Conservation (phyloP, 208 protist species). For the Crithidia acanthocephali region DNA sequence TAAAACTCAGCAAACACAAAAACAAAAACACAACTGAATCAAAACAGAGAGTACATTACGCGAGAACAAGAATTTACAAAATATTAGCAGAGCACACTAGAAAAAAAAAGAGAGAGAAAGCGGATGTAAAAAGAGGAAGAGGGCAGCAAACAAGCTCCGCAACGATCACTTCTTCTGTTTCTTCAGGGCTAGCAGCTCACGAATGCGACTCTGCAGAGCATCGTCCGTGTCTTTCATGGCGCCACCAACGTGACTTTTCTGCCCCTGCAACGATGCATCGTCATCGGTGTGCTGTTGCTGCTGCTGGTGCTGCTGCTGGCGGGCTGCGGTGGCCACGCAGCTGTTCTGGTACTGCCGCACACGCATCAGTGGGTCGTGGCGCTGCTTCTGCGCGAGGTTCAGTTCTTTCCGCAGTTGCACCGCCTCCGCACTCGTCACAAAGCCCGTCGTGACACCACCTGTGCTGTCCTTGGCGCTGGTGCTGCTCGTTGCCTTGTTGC, state of each 20-base stretch:
- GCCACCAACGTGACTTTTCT: not conserved
- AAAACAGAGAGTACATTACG: not conserved
- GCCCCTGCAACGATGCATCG: not conserved
- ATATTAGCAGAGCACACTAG: not conserved
- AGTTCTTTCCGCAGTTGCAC: constrained; percentile 62
- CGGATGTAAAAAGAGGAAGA: not conserved
- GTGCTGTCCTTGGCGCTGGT: not conserved
- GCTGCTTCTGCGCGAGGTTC: constrained; percentile 69
- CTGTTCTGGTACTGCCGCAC: constrained; percentile 68
- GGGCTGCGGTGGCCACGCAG: constrained; percentile 65
- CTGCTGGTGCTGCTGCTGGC: constrained; percentile 36
- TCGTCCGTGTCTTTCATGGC: constrained; percentile 19
- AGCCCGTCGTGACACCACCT: constrained; percentile 45
- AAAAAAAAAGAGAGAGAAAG: constrained; percentile 12
- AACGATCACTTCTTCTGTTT: constrained; percentile 10
- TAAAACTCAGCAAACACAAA: not conserved
- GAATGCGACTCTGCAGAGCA: constrained; percentile 45
- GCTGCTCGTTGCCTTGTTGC: not conserved
- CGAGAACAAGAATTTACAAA: too few species aligned
- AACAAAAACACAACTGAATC: constrained; percentile 1
- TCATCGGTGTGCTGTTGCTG: constrained; percentile 14
- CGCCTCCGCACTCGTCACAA: constrained; percentile 57
- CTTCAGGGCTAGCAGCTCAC: constrained; percentile 38
- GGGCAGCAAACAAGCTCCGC: too few species aligned
- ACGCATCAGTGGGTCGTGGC: constrained; percentile 66